Conservation (phyloP, 2,329 filamentous ascomycete species). For the Fragosphaeria purpurea region DNA sequence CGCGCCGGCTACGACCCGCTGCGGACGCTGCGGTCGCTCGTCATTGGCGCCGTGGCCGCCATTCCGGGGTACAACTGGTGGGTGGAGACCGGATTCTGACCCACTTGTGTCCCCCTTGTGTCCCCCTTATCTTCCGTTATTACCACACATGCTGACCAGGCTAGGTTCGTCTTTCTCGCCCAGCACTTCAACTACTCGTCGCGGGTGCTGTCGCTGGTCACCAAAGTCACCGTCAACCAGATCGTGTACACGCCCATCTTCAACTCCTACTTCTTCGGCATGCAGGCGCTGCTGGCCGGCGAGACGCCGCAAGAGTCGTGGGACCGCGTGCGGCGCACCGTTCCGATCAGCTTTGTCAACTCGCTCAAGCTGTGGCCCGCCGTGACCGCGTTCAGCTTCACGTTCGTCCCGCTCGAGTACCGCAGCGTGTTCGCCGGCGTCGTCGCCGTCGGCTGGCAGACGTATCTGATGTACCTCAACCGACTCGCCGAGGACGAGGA, state of each 20-base stretch:
- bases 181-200: constrained; percentile 76
- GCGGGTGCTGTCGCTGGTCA: constrained; percentile 56
- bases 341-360: constrained; percentile 67
- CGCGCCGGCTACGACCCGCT: constrained; percentile 51
- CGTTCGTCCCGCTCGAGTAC: constrained; percentile 71
- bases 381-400: constrained; percentile 77
- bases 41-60: constrained; percentile 62
- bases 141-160: too few relatives aligned
- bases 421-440: constrained; percentile 69
- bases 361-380: constrained; percentile 82
- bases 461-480: constrained; percentile 76
- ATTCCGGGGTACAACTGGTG: constrained; percentile 81
- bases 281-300: constrained; percentile 66
- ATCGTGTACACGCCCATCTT: constrained; percentile 71
- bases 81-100: too few relatives aligned
- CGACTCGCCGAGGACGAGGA: constrained; percentile 56
- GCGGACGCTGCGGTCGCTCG: constrained; percentile 60
- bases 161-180: constrained; percentile 70
- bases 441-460: constrained; percentile 84
- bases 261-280: constrained; percentile 73
- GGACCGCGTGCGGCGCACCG: constrained; percentile 62
- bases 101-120: neutral
- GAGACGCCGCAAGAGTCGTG: constrained; percentile 53
- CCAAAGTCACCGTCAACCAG: constrained; percentile 77
- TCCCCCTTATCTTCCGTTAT: too few relatives aligned